phyloP scores from a whole-genome alignment of 2,329 filamentous ascomycete genomes.

The Aureobasidium uvarum region DNA sequence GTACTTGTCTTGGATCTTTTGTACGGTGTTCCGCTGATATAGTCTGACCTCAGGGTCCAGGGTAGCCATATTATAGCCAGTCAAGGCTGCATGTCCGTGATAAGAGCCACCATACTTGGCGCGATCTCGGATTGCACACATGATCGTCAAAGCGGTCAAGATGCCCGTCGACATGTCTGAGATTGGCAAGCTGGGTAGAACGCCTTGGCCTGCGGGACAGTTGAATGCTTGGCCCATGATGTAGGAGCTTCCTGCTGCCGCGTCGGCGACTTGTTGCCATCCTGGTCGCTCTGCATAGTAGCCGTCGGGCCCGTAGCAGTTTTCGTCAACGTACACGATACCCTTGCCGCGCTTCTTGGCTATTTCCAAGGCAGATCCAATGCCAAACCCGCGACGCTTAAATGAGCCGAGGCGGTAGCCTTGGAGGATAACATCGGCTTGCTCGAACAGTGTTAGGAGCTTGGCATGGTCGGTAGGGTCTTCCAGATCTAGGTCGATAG shows the following conservation, averaged over 20 bases:
- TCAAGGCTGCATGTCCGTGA: slow-evolving; percentile 39
- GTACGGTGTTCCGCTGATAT: slow-evolving; percentile 35
- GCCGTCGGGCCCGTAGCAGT: slow-evolving; percentile 56
- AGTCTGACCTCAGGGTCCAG: slow-evolving; percentile 40
- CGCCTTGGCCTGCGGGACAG: slow-evolving; percentile 32
- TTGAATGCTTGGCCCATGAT: slow-evolving; percentile 41
- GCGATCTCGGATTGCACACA: slow-evolving; percentile 42
- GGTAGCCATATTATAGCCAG: slow-evolving; percentile 37
- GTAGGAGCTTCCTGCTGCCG: slow-evolving; percentile 43
- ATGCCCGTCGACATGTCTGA: slow-evolving; percentile 37
- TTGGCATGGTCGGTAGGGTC: slow-evolving; percentile 42
- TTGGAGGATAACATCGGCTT: slow-evolving; percentile 53
- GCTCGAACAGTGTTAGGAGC: slow-evolving; percentile 45
- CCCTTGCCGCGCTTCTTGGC: slow-evolving; percentile 45
- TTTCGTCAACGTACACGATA: slow-evolving; percentile 52
- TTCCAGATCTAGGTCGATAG: slow-evolving; percentile 46
- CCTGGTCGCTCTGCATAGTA: slow-evolving; percentile 49
- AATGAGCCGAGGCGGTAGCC: slow-evolving; percentile 52
- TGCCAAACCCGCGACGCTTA: slow-evolving; percentile 49
- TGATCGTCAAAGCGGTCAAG: slow-evolving; percentile 33
- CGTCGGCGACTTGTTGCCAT: slow-evolving; percentile 57
- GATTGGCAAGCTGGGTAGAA: slow-evolving; percentile 36
- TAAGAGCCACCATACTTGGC: slow-evolving; percentile 31
- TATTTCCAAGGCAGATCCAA: slow-evolving; percentile 44
- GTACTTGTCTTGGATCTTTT: slow-evolving; percentile 35